Percentiles rank a stretch among this genome's conserved stretches.
These are phyloP conservation scores for Stephania cephalantha DNA, from an alignment of 164 flowering plant species.

Conservation along the genomic window DNA sequence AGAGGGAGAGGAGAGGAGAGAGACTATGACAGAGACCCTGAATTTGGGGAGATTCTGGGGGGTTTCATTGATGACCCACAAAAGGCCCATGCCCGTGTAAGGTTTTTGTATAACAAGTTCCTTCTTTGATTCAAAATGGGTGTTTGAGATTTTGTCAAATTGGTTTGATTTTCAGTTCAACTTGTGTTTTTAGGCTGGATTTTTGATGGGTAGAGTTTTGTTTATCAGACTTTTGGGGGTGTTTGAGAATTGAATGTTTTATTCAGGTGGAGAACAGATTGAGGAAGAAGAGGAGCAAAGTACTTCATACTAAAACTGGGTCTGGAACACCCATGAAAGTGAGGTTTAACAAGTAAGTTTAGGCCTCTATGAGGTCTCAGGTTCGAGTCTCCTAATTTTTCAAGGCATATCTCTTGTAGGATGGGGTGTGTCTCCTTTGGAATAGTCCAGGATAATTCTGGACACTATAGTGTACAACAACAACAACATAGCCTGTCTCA, in stretches of 20 bases:
- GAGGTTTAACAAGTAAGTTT: slow-evolving; percentile 66
- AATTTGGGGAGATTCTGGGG: slow-evolving; percentile 74
- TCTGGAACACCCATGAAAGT: slow-evolving; percentile 70
- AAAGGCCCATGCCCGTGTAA: slow-evolving; percentile 57
- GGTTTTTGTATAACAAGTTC: not conserved
- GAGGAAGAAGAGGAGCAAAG: slow-evolving; percentile 71
- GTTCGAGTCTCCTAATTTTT: no score
- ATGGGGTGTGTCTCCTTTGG: no score
- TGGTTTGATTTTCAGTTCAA: no score
- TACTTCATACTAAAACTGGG: slow-evolving; percentile 80
- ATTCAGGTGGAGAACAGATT: slow-evolving; percentile 79
- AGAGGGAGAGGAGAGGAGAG: slow-evolving; percentile 39
- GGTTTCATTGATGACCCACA: slow-evolving; percentile 61
- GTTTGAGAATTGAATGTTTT: not conserved
- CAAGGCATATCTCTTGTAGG: no score
- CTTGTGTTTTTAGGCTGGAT: not conserved
- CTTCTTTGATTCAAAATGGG: not conserved
- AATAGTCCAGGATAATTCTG: no score
- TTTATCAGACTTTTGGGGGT: not conserved
- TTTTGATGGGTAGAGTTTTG: not conserved
- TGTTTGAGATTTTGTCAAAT: not conserved
- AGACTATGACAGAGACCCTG: slow-evolving; percentile 78
- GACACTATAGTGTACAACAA: no score
- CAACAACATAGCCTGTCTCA: no score
- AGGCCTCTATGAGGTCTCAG: not conserved